A percentile compares a stretch with the other conserved stretches of the same genome.
Conservation (phyloP, 805 yeast genomes). For the Zygoascus bituminiphila region DNA sequence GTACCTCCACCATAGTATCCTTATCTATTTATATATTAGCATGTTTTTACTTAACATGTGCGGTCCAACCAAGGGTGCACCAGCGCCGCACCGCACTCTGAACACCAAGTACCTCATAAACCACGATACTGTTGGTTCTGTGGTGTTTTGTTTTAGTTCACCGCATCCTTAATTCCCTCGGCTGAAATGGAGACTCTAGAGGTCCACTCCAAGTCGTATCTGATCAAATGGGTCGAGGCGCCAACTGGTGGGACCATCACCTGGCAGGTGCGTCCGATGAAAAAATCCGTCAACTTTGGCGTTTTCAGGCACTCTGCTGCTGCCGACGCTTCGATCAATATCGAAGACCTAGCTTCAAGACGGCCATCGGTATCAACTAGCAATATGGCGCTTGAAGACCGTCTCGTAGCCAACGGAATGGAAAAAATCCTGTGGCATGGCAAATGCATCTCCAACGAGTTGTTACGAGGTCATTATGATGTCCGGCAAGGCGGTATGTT, state of each 20-base stretch:
- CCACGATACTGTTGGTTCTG: too few relatives aligned
- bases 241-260: slow-evolving; percentile 56
- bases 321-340: neutral
- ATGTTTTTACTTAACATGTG: too few relatives aligned
- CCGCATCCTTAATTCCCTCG: too few relatives aligned
- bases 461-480: slow-evolving; percentile 53
- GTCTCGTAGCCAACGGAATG: slow-evolving; percentile 47
- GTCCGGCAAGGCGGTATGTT: slow-evolving; percentile 55
- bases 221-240: slow-evolving; percentile 84
- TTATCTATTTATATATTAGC: neutral
- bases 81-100: too few relatives aligned
- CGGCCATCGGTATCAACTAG: slow-evolving; percentile 8
- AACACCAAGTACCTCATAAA: too few relatives aligned
- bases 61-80: too few relatives aligned
- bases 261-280: slow-evolving; percentile 78
- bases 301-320: slow-evolving; percentile 17
- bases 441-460: slow-evolving; percentile 49
- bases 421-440: slow-evolving; percentile 47
- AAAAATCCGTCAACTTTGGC: slow-evolving; percentile 44
- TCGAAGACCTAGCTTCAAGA: neutral
- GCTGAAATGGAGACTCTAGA: slow-evolving; percentile 78
- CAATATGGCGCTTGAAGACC: slow-evolving; percentile 31
- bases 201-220: slow-evolving; percentile 79
- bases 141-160: too few relatives aligned
- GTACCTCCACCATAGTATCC: neutral